These are phyloP conservation scores for Ustilago curta DNA, from an alignment of 1,284 basidiomycete species.

Conservation along the genomic window DNA sequence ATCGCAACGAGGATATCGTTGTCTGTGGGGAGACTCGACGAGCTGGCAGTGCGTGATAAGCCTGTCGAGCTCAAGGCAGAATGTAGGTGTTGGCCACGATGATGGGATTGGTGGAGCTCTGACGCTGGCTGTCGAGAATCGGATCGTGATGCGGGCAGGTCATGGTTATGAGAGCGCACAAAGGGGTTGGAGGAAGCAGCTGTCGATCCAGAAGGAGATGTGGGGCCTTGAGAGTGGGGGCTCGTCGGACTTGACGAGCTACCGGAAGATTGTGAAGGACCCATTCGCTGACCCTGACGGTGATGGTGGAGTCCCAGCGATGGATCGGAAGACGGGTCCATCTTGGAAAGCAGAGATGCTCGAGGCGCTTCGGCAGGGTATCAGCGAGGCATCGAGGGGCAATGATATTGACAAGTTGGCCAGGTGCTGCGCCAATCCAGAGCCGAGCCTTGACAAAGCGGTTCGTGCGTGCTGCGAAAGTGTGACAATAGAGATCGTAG, in stretches of 20 bases:
- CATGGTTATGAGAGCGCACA: slow-evolving; percentile 30
- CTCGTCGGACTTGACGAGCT: slow-evolving; percentile 23
- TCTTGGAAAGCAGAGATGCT: background rate
- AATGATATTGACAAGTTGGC: no score
- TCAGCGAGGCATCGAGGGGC: background rate
- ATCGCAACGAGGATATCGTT: slow-evolving; percentile 33
- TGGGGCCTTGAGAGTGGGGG: slow-evolving; percentile 22
- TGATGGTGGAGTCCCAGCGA: slow-evolving; percentile 23
- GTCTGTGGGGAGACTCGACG: background rate
- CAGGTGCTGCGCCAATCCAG: background rate
- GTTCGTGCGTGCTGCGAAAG: no score
- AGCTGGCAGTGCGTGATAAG: slow-evolving; percentile 13
- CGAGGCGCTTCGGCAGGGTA: background rate
- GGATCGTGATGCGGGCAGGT: slow-evolving; percentile 7
- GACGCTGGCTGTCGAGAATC: background rate
- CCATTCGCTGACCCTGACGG: slow-evolving; percentile 21
- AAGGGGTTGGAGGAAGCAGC: slow-evolving; percentile 31
- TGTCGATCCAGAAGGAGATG: slow-evolving; percentile 31
- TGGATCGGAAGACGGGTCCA: slow-evolving; percentile 30
- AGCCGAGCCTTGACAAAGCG: no score
- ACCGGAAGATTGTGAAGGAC: slow-evolving; percentile 11
- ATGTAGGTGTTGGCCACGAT: background rate
- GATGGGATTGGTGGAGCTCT: background rate
- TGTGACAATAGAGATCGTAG: no score
- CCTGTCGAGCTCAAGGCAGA: slow-evolving; percentile 1